Evolutionary conservation across 1,284 basidiomycete species (phyloP).

Genomic region (Microstroma glucosiphilum): DNA sequence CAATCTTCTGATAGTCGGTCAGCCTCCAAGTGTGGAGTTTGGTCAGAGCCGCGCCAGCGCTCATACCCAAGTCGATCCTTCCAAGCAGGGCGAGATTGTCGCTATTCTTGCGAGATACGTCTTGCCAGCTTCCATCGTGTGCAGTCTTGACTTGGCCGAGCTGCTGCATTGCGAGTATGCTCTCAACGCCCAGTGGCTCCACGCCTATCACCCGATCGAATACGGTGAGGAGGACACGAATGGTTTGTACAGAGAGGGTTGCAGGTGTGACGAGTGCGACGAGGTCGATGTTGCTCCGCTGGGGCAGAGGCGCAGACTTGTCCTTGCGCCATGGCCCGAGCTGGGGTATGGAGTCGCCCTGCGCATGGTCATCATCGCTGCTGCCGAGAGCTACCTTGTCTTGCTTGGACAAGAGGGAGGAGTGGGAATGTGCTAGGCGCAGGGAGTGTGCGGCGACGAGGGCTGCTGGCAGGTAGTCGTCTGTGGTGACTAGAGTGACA

Average conservation of each 20-base stretch:
- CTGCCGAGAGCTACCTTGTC: neutral
- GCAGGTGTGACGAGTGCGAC: conserved; percentile 90
- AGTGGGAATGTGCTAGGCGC: conserved; percentile 24
- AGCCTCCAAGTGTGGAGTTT: conserved; percentile 93
- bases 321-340: conserved; percentile 9
- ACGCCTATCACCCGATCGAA: conserved; percentile 86
- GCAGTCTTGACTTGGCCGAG: neutral
- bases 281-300: conserved; percentile 58
- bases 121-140: neutral
- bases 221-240: conserved; percentile 64
- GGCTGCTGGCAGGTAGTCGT: conserved; percentile 84
- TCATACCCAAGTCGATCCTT: conserved; percentile 77
- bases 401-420: conserved; percentile 7
- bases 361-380: neutral
- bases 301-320: conserved; percentile 46
- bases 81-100: conserved; percentile 17
- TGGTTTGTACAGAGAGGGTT: conserved; percentile 75
- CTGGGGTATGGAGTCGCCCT: conserved; percentile 5
- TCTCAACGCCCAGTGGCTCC: conserved; percentile 52
- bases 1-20: conserved; percentile 74
- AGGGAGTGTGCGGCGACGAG: conserved; percentile 75
- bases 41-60: conserved; percentile 63
- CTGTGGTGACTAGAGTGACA: conserved; percentile 74
- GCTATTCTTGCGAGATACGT: conserved; percentile 20
- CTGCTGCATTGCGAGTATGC: conserved; percentile 23